phyloP scores from a whole-genome alignment of 148 eudicot species.

The Rhododendron ovatum region DNA sequence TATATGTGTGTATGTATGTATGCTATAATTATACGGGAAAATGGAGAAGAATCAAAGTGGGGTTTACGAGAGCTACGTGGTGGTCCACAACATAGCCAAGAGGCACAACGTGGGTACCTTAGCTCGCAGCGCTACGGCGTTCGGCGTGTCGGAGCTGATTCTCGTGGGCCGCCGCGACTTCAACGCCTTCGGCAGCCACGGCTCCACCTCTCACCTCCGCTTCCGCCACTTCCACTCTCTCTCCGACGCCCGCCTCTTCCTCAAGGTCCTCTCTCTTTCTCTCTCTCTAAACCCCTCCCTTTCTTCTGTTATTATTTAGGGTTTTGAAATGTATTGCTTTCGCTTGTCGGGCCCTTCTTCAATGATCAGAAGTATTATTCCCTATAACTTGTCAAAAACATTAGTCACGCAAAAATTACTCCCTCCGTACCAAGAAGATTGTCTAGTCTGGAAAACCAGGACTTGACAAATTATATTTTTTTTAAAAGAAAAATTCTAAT shows the following conservation, averaged over 20 bases:
- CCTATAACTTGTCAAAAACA: no score
- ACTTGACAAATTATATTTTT: no score
- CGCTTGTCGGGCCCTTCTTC: neutral
- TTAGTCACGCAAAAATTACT: no score
- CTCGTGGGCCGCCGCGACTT: slow-evolving; percentile 92
- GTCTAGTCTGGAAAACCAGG: no score
- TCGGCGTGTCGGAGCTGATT: slow-evolving; percentile 86
- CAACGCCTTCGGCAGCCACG: slow-evolving; percentile 95
- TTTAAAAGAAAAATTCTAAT: no score
- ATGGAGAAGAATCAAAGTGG: neutral
- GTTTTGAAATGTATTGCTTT: neutral
- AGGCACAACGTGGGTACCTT: slow-evolving; percentile 94
- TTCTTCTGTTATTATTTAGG: neutral
- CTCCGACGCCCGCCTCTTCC: slow-evolving; percentile 61
- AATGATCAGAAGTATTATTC: no score
- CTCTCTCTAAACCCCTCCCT: neutral
- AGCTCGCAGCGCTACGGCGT: slow-evolving; percentile 91
- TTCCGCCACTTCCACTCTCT: slow-evolving; percentile 91
- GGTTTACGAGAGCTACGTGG: slow-evolving; percentile 57
- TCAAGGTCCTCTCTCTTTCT: slow-evolving; percentile 43
- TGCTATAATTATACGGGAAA: neutral
- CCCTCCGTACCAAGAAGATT: no score
- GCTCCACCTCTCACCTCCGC: slow-evolving; percentile 74
- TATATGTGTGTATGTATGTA: neutral
- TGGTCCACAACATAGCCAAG: slow-evolving; percentile 97